These are phyloP conservation scores for Phytophthora quininea DNA, from an alignment of 352 stramenopile genomes.

Conservation along the genomic window DNA sequence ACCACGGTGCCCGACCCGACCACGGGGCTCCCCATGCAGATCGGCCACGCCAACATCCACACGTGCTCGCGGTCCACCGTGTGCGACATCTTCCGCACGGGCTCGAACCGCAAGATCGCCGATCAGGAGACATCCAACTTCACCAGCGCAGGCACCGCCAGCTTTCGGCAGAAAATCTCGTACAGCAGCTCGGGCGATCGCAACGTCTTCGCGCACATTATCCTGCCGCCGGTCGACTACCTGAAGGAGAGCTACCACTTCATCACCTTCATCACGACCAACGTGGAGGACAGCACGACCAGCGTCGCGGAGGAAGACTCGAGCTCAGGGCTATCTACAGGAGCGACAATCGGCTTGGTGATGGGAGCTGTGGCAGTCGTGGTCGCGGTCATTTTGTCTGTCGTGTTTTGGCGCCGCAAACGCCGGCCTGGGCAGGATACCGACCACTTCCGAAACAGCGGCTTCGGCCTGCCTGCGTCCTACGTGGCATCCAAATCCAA, in stretches of 20 bases:
- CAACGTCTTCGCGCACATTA: conserved; percentile 82
- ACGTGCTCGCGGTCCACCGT: conserved; percentile 69
- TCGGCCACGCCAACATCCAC: conserved; percentile 81
- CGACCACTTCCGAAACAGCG: conserved; percentile 67
- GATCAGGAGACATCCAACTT: conserved; percentile 82
- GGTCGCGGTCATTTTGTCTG: conserved; percentile 47
- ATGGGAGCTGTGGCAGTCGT: conserved; percentile 52
- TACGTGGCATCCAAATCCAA: conserved; percentile 62
- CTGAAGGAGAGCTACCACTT: conserved; percentile 76
- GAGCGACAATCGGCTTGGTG: conserved; percentile 49
- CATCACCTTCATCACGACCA: conserved; percentile 74
- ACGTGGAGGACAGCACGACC: conserved; percentile 28
- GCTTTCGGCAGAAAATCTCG: conserved; percentile 64
- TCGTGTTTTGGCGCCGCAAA: conserved; percentile 70
- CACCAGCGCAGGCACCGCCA: conserved; percentile 55
- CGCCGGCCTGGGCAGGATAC: conserved; percentile 38
- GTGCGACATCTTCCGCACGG: conserved; percentile 78
- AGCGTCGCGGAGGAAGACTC: conserved; percentile 9
- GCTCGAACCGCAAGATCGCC: conserved; percentile 67
- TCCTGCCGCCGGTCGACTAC: conserved; percentile 63
- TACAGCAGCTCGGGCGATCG: conserved; percentile 57
- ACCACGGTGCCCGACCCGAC: conserved; percentile 56
- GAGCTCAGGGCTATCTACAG: conserved; percentile 45
- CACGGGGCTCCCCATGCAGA: conserved; percentile 63
- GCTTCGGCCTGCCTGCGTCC: conserved; percentile 49